These are phyloP conservation scores for Veloboletus limbatus DNA, from an alignment of 1,284 basidiomycete species.

Conservation along the genomic window DNA sequence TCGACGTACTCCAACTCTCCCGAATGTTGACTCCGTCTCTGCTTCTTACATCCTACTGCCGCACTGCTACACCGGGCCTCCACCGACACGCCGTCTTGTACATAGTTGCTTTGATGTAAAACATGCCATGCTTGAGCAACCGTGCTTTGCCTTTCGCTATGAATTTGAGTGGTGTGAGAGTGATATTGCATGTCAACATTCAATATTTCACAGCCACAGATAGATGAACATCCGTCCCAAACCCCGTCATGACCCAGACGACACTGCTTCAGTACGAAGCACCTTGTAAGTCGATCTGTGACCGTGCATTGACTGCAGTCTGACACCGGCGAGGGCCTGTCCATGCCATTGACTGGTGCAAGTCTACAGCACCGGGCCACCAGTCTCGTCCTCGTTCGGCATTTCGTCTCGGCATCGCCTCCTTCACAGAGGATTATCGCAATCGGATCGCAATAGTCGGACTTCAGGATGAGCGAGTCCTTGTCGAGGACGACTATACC, in stretches of 20 bases:
- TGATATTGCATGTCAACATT: neutral
- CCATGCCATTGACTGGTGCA: slow-evolving; percentile 83
- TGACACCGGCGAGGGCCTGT: slow-evolving; percentile 63
- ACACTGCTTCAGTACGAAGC: slow-evolving; percentile 71
- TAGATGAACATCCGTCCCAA: slow-evolving; percentile 6
- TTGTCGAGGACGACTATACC: slow-evolving; percentile 78
- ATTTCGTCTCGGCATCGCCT: slow-evolving; percentile 77
- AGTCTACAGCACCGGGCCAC: slow-evolving; percentile 69
- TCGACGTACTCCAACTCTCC: slow-evolving; percentile 15
- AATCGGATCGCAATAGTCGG: slow-evolving; percentile 83
- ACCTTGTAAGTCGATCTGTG: slow-evolving; percentile 56
- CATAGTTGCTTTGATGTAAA: slow-evolving; percentile 34
- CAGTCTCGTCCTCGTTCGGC: slow-evolving; percentile 71
- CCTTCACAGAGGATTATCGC: slow-evolving; percentile 75
- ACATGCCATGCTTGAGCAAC: slow-evolving; percentile 11
- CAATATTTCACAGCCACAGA: slow-evolving; percentile 27
- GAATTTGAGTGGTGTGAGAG: neutral
- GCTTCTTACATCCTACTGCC: slow-evolving; percentile 18
- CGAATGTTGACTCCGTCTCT: slow-evolving; percentile 20
- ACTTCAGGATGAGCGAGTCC: slow-evolving; percentile 76
- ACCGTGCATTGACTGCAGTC: slow-evolving; percentile 3
- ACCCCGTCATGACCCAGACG: slow-evolving; percentile 52
- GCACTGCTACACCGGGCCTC: slow-evolving; percentile 22
- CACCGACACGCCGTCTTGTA: slow-evolving; percentile 32
- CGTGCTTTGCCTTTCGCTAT: slow-evolving; percentile 2